A percentile compares a stretch with the other conserved stretches of the same genome.
Conservation (phyloP, 1,284 basidiomycete species). For the Cystobasidiaceae sp. region DNA sequence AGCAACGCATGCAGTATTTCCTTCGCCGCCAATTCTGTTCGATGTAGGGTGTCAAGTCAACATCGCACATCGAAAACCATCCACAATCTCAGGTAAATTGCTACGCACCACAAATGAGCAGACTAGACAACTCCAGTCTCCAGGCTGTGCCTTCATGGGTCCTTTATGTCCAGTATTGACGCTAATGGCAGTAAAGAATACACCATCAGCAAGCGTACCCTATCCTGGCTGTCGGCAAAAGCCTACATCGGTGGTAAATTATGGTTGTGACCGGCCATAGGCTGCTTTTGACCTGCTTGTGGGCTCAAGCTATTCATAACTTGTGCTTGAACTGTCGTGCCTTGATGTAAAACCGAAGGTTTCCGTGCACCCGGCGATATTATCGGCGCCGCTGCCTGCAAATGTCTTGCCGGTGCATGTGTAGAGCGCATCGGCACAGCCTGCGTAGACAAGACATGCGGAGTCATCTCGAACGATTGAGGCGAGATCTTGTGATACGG, state of each 20-base stretch:
- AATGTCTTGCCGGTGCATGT: too few species aligned
- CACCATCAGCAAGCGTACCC: background rate
- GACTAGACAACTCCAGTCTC: conserved; percentile 22
- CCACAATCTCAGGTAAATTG: background rate
- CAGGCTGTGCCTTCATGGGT: conserved; percentile 28
- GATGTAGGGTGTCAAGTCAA: too few species aligned
- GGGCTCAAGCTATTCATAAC: conserved; percentile 5
- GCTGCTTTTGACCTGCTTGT: conserved; percentile 1
- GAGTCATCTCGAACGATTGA: too few species aligned
- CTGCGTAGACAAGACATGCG: too few species aligned
- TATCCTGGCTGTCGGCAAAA: background rate
- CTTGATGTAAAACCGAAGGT: too few species aligned
- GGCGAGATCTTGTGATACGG: too few species aligned
- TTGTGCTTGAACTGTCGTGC: background rate
- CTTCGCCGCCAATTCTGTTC: conserved; percentile 26
- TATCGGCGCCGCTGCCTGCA: too few species aligned
- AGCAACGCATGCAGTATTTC: conserved; percentile 31
- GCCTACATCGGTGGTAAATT: conserved; percentile 13
- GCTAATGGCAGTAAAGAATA: background rate
- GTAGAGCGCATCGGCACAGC: too few species aligned
- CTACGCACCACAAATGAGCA: conserved; percentile 20
- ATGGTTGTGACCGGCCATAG: background rate
- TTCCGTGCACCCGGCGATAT: too few species aligned
- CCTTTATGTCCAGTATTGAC: conserved; percentile 26
- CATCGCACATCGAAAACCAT: background rate